A percentile compares a stretch with the other conserved stretches of the same genome.
phyloP scores from a whole-genome alignment of 345 rosid genomes.

The Rubroshorea leprosula region DNA sequence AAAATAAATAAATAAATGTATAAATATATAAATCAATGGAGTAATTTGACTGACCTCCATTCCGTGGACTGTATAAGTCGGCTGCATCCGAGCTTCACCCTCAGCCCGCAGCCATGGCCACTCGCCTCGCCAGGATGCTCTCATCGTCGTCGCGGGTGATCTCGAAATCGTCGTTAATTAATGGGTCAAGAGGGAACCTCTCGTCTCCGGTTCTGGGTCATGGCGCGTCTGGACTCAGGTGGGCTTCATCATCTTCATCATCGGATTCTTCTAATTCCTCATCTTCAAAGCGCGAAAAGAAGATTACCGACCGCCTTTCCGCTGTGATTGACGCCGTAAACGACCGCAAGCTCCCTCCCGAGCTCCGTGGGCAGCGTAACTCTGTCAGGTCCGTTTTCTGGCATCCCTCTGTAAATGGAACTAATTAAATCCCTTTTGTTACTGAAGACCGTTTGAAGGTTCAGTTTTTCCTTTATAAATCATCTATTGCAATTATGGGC shows the following conservation, averaged over 20 bases:
- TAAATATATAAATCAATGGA: no score
- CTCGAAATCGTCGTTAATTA: slow-evolving; percentile 3
- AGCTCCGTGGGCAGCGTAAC: slow-evolving; percentile 80
- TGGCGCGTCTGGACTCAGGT: slow-evolving; percentile 18
- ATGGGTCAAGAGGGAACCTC: slow-evolving; percentile 13
- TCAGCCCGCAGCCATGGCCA: no score
- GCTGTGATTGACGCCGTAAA: slow-evolving; percentile 64
- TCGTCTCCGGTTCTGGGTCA: slow-evolving; percentile 11
- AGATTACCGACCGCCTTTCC: slow-evolving; percentile 55
- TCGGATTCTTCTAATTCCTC: slow-evolving; percentile 23
- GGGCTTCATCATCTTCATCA: slow-evolving; percentile 30
- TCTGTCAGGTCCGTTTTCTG: slow-evolving; percentile 41
- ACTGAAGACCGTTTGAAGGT: not conserved
- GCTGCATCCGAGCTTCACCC: no score
- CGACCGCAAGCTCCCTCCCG: slow-evolving; percentile 84
- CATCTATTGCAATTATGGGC: not conserved
- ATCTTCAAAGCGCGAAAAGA: slow-evolving; percentile 41
- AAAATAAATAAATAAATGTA: no score
- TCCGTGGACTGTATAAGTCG: no score
- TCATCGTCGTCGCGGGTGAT: slow-evolving; percentile 18
- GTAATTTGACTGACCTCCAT: no score
- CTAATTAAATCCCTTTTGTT: not conserved
- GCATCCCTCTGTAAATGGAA: not conserved
- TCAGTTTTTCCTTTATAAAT: not conserved
- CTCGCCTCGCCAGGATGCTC: no score